Evolutionary conservation across 331 rosid species (phyloP), one percentile per base, ranked within the genome.

Genomic region (Quercus tomentella): DNA sequence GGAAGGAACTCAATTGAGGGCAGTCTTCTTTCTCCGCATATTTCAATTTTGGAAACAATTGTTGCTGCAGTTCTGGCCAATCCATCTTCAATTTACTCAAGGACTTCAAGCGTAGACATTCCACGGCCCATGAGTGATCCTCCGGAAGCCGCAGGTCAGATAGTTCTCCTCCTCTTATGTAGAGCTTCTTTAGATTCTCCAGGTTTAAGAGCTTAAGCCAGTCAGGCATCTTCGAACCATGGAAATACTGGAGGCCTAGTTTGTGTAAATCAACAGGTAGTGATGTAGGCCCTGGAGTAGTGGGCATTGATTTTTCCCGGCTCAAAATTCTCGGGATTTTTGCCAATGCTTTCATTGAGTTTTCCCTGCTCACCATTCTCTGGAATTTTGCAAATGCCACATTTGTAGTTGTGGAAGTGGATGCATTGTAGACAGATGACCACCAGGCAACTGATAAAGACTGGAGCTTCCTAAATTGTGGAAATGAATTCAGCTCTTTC

Each of bases 391-490:
- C 1, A 3, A 12, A 12, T 12, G 0, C 54, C 54, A 37, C 45
- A 37, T 37, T 37, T 37, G 45, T 37, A 7, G 14, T 3, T 11
- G 54, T 45, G 54, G 16, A 12, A 45, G 54, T 1, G 54, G 17
- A 0, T 45, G 54, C 54, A 12, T 45, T 0, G 54, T 45, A 45
- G 16, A 45, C 3, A 45, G 16, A 6, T 55, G 76, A 25, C 26
- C 26, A 77, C 82, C 85, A 82, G n/a, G 82, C 73, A 17, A 82
- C 51, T 2, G 85, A 72, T 11, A 82, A 7, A 1, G 82, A 37
- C 17, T 7, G 61, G 1, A 82, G 85, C 0, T 37, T 73, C 7
- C n/a, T n/a, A 7, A 82, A 77, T 6, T 71, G 0, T 5, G 5
- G 9, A 31, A 73, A 73, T 43, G 70, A 65, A 23, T 2, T 1